Conservation (phyloP, 345 rosid genomes). For the Populus ilicifolia region DNA sequence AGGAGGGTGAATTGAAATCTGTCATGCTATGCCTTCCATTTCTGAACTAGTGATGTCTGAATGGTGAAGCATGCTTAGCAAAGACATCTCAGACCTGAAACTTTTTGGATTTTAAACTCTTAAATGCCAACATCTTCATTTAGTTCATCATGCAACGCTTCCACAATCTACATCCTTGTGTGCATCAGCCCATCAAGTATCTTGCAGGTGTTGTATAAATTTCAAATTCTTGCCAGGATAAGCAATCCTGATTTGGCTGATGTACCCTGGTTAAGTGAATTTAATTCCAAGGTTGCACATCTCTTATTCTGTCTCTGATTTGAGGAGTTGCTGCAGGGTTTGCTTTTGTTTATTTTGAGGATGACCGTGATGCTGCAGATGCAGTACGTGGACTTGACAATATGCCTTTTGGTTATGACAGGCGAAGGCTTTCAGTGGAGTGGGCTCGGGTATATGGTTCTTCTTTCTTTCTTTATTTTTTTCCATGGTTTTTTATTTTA, state of each 20-base stretch:
- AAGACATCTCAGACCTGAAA: slow-evolving; percentile 65
- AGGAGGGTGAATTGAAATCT: slow-evolving; percentile 60
- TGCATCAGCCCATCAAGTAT: slow-evolving; percentile 66
- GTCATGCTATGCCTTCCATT: slow-evolving; percentile 61
- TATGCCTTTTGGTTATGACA: slow-evolving; percentile 66
- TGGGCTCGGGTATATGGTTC: slow-evolving; percentile 66
- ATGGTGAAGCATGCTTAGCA: slow-evolving; percentile 64
- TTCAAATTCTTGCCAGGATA: slow-evolving; percentile 35
- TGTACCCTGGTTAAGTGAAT: slow-evolving; percentile 25
- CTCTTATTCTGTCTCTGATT: slow-evolving; percentile 14
- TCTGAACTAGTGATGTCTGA: slow-evolving; percentile 63
- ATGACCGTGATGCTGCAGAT: slow-evolving; percentile 82
- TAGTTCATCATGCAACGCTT: slow-evolving; percentile 73
- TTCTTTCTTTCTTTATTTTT: not conserved
- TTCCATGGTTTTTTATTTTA: too few relatives aligned
- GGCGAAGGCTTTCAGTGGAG: slow-evolving; percentile 67
- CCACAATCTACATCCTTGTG: slow-evolving; percentile 69
- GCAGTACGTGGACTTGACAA: slow-evolving; percentile 70
- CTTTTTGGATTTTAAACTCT: slow-evolving; percentile 46
- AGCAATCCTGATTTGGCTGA: slow-evolving; percentile 36
- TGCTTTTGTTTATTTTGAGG: slow-evolving; percentile 88
- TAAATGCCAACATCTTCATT: slow-evolving; percentile 54
- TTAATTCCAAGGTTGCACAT: slow-evolving; percentile 7
- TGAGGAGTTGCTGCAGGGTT: slow-evolving; percentile 51
- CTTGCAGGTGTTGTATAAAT: slow-evolving; percentile 72